phyloP scores from a whole-genome alignment of 768 basidiomycete species.

The Amylocystis lapponica region DNA sequence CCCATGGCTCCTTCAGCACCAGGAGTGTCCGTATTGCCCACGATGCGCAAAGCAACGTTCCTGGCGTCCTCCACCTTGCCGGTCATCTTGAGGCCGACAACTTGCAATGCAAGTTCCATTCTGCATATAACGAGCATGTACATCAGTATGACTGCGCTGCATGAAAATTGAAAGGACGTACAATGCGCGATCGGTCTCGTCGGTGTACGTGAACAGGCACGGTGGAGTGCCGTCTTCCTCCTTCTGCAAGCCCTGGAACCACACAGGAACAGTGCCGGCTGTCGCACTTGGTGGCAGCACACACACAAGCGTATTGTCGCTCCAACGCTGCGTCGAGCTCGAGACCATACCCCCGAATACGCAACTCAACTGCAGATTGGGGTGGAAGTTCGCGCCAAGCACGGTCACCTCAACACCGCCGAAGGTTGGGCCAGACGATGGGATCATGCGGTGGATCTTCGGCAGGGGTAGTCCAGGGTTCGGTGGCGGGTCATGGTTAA shows the following conservation, averaged over 20 bases:
- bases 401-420: slow-evolving; percentile 95
- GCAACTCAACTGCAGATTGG: slow-evolving; percentile 63
- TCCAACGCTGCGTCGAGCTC: slow-evolving; percentile 85
- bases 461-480: slow-evolving; percentile 50
- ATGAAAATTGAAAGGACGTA: slow-evolving; percentile 36
- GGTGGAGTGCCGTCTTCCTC: slow-evolving; percentile 48
- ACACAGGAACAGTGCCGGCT: slow-evolving; percentile 86
- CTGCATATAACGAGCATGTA: slow-evolving; percentile 35
- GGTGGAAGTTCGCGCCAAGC: slow-evolving; percentile 86
- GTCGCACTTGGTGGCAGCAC: slow-evolving; percentile 75
- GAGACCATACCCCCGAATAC: slow-evolving; percentile 82
- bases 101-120: slow-evolving; percentile 94
- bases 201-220: slow-evolving; percentile 82
- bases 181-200: slow-evolving; percentile 86
- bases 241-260: slow-evolving; percentile 74
- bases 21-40: slow-evolving; percentile 63
- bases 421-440: slow-evolving; percentile 77
- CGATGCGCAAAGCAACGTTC: slow-evolving; percentile 90
- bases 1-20: slow-evolving; percentile 27
- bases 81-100: slow-evolving; percentile 95
- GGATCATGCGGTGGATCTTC: slow-evolving; percentile 81
- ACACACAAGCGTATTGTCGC: slow-evolving; percentile 90
- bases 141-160: slow-evolving; percentile 10
- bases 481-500: slow-evolving; percentile 44
- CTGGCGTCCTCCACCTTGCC: slow-evolving; percentile 92